Base-by-base conservation (phyloP, 176 grass and related monocot species). In the Leersia perrieri region DNA sequence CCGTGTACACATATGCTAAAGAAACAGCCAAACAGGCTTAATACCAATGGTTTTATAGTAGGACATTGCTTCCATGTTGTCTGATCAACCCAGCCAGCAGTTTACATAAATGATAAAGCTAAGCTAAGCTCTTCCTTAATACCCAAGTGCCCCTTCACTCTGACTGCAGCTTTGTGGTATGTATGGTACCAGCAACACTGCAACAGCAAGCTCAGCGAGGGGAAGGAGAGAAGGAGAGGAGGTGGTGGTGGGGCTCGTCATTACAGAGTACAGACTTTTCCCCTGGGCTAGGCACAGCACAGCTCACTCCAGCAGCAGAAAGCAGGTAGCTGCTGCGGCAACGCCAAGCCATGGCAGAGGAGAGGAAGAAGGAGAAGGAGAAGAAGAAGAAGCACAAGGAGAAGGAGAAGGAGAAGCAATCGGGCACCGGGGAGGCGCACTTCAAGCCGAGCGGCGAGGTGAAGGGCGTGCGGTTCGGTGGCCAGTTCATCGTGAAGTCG, bases 401-500 rank as follows among this genome's bases (percentile, higher is more conserved):
- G 73, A 61, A 82, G 40, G 28, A 83, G 51, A 66, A 88, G 79
- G 16, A 82, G 44, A 16, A 85, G 68, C 20, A 79, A 67, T 16
- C 38, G 28, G 23, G 28, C 45, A 42, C 79, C 9, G 90, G 85
- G 58, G 74, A 86, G 73, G 80, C 83, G 41, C 90, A 91, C 80
- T 98, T 98, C 95, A 95, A 89, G 84, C 81, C 95, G 13, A 84
- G 92, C 90, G 75, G 63, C 23, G 95, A 98, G 74, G 88, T 93
- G 39, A 95, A 98, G 80, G 95, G 95, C 38, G 77, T 98, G 77
- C 86, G 95, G 7, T 98, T 98, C 75, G 92, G 95, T 12, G 90
- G 90, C 29, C 95, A 98, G 81, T 93, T 98, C 80, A 90, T 98
- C 35, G 92, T 98, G 25, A 94, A 93, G 79, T 98, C 95, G 61